phyloP scores from a whole-genome alignment of 2,329 filamentous ascomycete genomes.

The Ceratocystis lukuohia region DNA sequence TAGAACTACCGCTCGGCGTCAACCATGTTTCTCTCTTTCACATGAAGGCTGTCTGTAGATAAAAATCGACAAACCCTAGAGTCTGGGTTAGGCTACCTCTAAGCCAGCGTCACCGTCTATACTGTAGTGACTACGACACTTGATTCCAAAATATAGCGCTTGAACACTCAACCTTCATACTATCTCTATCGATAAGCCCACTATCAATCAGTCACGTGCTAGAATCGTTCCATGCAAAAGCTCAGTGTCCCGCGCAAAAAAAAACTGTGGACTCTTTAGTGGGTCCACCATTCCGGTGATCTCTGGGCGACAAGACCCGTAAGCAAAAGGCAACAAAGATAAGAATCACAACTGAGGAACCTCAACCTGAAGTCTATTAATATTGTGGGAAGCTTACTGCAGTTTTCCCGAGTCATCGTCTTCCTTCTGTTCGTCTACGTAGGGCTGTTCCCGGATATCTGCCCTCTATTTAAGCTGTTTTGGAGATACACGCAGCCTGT shows the following conservation, averaged over 20 bases:
- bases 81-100: too few species aligned
- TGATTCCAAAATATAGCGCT: too few species aligned
- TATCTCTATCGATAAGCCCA: background rate
- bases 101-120: too few species aligned
- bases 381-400: background rate
- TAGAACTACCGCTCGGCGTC: too few species aligned
- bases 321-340: background rate
- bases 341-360: background rate
- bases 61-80: background rate
- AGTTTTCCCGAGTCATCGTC: background rate
- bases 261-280: conserved; percentile 1
- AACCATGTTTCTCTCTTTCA: background rate
- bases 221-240: background rate
- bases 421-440: background rate
- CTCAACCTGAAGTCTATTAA: too few species aligned
- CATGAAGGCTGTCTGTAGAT: background rate
- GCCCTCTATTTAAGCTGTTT: background rate
- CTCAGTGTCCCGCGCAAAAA: background rate
- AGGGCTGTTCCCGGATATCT: background rate
- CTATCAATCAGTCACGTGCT: background rate
- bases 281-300: background rate
- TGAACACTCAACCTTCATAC: too few species aligned
- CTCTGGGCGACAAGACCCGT: conserved; percentile 1
- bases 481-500: background rate
- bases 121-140: too few species aligned